Evolutionary conservation across 108 stramenopile species (phyloP).

Genomic region (Skeletonema costatum): DNA sequence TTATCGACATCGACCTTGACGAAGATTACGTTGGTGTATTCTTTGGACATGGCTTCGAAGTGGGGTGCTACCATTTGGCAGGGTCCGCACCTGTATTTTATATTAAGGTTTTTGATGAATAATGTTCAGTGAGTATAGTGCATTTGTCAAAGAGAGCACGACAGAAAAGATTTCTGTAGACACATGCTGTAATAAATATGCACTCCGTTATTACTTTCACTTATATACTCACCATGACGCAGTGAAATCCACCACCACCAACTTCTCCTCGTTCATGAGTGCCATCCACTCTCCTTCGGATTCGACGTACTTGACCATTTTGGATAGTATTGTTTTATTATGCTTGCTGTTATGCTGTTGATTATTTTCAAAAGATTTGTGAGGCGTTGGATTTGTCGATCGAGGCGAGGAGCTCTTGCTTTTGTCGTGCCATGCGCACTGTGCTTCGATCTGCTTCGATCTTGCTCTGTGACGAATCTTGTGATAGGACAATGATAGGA

Average conservation of each 20-base stretch:
- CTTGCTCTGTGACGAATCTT: no score
- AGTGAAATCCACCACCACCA: slow-evolving; percentile 85
- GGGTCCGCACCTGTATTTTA: slow-evolving; percentile 61
- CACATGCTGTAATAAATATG: neutral
- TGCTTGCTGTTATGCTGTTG: no score
- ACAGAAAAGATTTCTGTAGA: neutral
- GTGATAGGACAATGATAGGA: no score
- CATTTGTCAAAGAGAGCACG: neutral
- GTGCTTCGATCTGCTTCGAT: no score
- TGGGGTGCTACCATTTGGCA: slow-evolving; percentile 85
- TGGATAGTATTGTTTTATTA: neutral
- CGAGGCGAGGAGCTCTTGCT: no score
- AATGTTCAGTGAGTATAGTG: no score
- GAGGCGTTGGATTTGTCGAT: no score
- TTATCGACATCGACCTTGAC: slow-evolving; percentile 93
- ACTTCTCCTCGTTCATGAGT: slow-evolving; percentile 76
- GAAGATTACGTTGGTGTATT: slow-evolving; percentile 64
- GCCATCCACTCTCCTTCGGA: slow-evolving; percentile 57
- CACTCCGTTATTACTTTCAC: no score
- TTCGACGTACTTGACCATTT: slow-evolving; percentile 54
- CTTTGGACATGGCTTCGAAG: slow-evolving; percentile 74
- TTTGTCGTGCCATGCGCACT: no score
- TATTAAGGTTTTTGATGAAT: no score
- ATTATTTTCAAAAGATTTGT: no score
- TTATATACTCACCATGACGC: slow-evolving; percentile 77